Evolutionary conservation across 768 basidiomycete genomes (phyloP), one percentile per base, ranked within the genome.

Genomic region (Pseudohyphozyma bogoriensis): DNA sequence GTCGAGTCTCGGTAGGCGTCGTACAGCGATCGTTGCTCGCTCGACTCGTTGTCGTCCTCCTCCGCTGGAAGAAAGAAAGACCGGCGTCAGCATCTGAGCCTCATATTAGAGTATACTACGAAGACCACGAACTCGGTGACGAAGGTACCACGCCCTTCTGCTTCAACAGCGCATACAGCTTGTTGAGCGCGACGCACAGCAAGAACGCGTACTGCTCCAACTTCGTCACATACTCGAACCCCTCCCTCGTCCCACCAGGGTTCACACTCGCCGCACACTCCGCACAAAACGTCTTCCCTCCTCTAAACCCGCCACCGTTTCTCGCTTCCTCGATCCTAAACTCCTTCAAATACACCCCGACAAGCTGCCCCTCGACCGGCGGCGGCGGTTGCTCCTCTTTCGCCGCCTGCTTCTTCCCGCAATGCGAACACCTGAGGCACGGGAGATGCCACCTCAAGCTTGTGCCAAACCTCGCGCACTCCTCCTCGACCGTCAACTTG

Each of bases 181-280:
- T 81, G 66, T 92, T 79, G 57, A 99, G 78, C 24, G 93, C 95
- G 28, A 97, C 95, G 71, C 96, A 96, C 55, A 99, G 78, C 58
- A 99, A 76, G 78, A 92, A 99, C 3, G 95, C 89, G 73, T 95
- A 99, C 72, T 99, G 95, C 77, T 99, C 95, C 65, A 99, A 76
- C 58, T 93, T 79, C 62, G 92, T 89, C 20, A 95, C 95, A 22
- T 87, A 80, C 71, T 88, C 86, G 75, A 97, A 96, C 15, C 92
- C 90, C 28, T 49, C 65, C 9, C 18, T 16, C 32, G 32, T 31
- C 1, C 51, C 57, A 22, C 60, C 65, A 31, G 37, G 20, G n/a
- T n/a, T n/a, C n/a, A n/a, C n/a, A n/a, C n/a, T n/a, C n/a, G n/a
- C n/a, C 1, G 65, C 62, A 31, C 65, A 91, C 18, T 85, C 83